Base-by-base conservation (phyloP, 2,329 filamentous ascomycete species). In the Botrytis fabae region DNA sequence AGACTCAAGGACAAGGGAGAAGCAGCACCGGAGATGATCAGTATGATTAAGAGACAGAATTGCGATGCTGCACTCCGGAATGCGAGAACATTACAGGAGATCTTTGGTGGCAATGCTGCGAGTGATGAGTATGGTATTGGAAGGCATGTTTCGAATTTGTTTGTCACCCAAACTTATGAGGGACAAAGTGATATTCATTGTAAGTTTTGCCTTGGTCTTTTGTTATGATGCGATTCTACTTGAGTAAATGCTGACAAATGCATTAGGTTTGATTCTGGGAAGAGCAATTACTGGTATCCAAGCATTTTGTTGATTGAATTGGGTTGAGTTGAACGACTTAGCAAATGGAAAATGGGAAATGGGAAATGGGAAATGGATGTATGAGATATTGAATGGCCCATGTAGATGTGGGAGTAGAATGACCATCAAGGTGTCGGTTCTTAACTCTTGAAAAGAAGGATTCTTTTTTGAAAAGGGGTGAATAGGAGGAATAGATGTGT, bases 91-190 rank as follows among this genome's bases (percentile, higher is more conserved):
- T 85, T 99, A 75, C 96, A 99, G 83, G 96, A 99, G 85, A 89
- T 99, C 35, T 98, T 99, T 84, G 96, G 96, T 73, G 96, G 96
- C 44, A 99, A 99, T 81, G 96, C 96, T n/a, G 94, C 96, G 68
- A 97, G 94, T 80, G 96, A 99, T 79, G 96, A 99, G 84, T 99
- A 98, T 80, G 90, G 91, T 75, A 98, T 99, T 80, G 96, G 94
- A 25, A 90, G 96, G 76, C 96, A 98, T 84, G 96, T 98, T 74
- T 92, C 95, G 73, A 99, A 99, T 82, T 83, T 99, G 76, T 99
- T 97, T 82, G 96, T 99, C 70, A 97, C 95, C 71, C 95, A 98
- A 85, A 98, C 95, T 2, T 99, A 99, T 79, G 96, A 99, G 84
- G 96, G 96, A 35, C 96, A 98, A 84, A 98, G 95, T 81, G 96